Base-by-base conservation (phyloP, 106 monocot species). In the Platanthera guangdongensis region DNA sequence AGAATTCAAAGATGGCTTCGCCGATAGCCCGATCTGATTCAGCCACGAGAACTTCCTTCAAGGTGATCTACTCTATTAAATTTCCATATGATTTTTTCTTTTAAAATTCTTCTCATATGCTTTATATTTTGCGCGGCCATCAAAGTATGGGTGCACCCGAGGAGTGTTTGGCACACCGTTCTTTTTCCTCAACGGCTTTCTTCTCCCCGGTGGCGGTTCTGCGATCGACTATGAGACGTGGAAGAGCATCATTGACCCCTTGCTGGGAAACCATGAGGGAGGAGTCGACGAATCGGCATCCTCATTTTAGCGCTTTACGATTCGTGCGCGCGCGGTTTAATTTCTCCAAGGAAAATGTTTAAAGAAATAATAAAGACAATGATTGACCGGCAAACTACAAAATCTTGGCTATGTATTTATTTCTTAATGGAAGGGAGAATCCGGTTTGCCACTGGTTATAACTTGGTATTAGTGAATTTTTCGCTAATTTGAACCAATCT, bases 161-260 rank as follows among this genome's bases (percentile, higher is more conserved):
- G 91, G 91, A 50, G 97, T 99, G 21, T 74, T 60, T 32, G 91
- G 89, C 22, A 86, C 97, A 15, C 94, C 97, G 4, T 93, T 85
- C 77, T 99, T 99, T 86, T 88, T 92, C 47, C 89, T 99, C 8
- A 99, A 99, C 80, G 97, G 97, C 14, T 94, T 99, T 71, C 25
- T 79, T 8, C 52, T 91, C 72, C 97, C 91, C 71, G 78, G 74
- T 75, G 83, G 54, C 75, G 94, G 94, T 25, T 89, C 94, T 9
- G 57, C 94, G 47, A 15, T 99, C 30, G 80, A 82, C 76, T 99
- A 86, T 62, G 22, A 21, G 9, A 64, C 84, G 51, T 99, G 97
- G 97, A 80, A 28, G 71, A 76, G 74, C 47, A 86, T 92, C 59
- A 78, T 99, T 8, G 85, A 83, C 39, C 90, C 90, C 3, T 78